Evolutionary conservation across 2,329 filamentous ascomycete species (phyloP).

Genomic region (Fusarium tuaranense): DNA sequence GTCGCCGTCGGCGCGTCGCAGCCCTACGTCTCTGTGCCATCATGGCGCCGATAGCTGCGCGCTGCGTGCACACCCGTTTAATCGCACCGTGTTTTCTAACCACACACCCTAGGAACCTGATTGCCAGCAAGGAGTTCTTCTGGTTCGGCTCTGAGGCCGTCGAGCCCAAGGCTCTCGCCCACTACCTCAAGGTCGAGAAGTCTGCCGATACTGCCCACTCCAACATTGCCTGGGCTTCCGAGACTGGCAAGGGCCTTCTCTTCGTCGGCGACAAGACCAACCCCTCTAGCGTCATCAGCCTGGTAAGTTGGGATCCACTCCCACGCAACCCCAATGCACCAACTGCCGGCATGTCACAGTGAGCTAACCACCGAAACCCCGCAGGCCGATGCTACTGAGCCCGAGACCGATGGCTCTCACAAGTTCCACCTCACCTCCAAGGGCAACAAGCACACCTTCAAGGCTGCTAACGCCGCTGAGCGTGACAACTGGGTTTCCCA

Average conservation of each 20-base stretch:
- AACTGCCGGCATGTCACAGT: slow-evolving; percentile 35
- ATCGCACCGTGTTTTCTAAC: slow-evolving; percentile 37
- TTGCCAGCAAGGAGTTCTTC: slow-evolving; percentile 94
- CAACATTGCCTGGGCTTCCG: slow-evolving; percentile 87
- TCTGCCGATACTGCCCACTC: slow-evolving; percentile 78
- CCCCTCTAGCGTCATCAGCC: slow-evolving; percentile 84
- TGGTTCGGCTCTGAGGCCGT: slow-evolving; percentile 82
- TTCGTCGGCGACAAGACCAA: slow-evolving; percentile 90
- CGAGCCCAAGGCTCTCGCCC: slow-evolving; percentile 77
- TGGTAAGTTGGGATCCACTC: slow-evolving; percentile 69
- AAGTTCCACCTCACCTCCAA: slow-evolving; percentile 90
- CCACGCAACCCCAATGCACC: slow-evolving; percentile 1
- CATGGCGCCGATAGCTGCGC: neutral
- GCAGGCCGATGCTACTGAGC: slow-evolving; percentile 73
- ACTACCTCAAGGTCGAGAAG: slow-evolving; percentile 92
- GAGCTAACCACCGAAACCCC: slow-evolving; percentile 16
- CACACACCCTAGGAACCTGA: slow-evolving; percentile 74
- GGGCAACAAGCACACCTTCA: slow-evolving; percentile 94
- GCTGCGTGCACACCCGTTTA: neutral
- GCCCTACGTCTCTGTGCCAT: neutral
- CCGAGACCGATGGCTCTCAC: slow-evolving; percentile 78
- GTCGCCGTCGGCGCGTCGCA: slow-evolving; percentile 45
- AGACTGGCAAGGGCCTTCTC: slow-evolving; percentile 95
- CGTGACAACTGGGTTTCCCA: slow-evolving; percentile 93
- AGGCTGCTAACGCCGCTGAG: slow-evolving; percentile 79